Conservation (phyloP, 2,329 filamentous ascomycete species). For the Alternaria gaisen region DNA sequence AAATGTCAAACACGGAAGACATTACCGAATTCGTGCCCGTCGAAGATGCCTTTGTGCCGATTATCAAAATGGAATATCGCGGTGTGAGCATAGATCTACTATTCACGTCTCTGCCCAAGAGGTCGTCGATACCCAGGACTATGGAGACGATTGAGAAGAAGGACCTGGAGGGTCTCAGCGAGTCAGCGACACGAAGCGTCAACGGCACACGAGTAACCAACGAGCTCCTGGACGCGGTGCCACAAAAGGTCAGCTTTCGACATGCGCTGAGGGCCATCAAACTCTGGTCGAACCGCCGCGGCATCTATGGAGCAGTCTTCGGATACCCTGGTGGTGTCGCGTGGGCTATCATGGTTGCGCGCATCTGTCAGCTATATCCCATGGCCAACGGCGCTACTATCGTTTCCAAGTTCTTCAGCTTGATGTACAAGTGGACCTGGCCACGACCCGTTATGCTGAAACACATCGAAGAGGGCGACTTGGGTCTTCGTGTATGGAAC, state of each 20-base stretch:
- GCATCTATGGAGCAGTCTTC: constrained; percentile 94
- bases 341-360: constrained; percentile 96
- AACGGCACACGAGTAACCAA: constrained; percentile 96
- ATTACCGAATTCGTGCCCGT: constrained; percentile 88
- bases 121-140: constrained; percentile 59
- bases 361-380: constrained; percentile 95
- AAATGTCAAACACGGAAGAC: constrained; percentile 78
- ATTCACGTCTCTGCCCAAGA: constrained; percentile 55
- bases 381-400: constrained; percentile 89
- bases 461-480: constrained; percentile 79
- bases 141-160: constrained; percentile 84
- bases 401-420: constrained; percentile 91
- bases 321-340: constrained; percentile 96
- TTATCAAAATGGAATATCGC: constrained; percentile 94
- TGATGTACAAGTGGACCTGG: constrained; percentile 93
- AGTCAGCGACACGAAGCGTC: constrained; percentile 84
- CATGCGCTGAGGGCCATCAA: constrained; percentile 92
- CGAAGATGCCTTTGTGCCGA: constrained; percentile 90
- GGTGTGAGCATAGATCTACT: constrained; percentile 96
- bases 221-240: constrained; percentile 87
- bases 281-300: constrained; percentile 91
- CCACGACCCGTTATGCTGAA: constrained; percentile 93
- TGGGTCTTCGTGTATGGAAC: constrained; percentile 92
- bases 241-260: constrained; percentile 88
- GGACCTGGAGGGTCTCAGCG: constrained; percentile 84